phyloP scores from a whole-genome alignment of 2,329 filamentous ascomycete genomes.

The Trichoderma afroharzianum region DNA sequence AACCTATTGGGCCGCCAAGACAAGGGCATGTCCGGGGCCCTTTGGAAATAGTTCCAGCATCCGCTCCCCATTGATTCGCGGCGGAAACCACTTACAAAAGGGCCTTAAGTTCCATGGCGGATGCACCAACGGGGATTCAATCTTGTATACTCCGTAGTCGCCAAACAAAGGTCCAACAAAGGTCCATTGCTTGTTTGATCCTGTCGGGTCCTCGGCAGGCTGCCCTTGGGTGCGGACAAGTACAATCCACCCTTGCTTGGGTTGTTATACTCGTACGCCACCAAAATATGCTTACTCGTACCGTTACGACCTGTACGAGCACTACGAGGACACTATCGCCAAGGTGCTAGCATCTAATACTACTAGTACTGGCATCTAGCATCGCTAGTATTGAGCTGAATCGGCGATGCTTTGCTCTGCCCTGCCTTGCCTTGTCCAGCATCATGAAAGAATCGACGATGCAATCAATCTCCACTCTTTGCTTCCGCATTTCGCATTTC shows the following conservation, averaged over 20 bases:
- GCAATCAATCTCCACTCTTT: not conserved
- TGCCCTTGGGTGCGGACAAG: not conserved
- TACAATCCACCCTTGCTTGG: not conserved
- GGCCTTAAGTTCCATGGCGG: not conserved
- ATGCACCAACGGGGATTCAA: not conserved
- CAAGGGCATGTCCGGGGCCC: not conserved
- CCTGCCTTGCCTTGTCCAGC: not conserved
- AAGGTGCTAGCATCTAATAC: not conserved
- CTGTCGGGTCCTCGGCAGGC: not conserved
- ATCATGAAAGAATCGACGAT: not conserved
- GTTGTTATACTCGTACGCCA: not conserved
- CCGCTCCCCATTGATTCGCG: not conserved
- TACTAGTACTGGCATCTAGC: not conserved
- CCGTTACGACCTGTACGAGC: not conserved
- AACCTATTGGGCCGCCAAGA: not conserved
- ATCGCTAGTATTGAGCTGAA: not conserved
- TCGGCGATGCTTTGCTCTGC: not conserved
- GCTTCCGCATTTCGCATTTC: not conserved
- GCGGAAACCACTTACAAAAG: conserved; percentile 3
- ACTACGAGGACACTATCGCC: not conserved
- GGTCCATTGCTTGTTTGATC: not conserved
- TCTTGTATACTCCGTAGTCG: not conserved
- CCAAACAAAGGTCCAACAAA: not conserved
- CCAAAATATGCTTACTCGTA: not conserved
- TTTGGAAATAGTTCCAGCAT: not conserved